Base-by-base conservation (phyloP, 192 early-diverging fungal species). In the Backusella australiensis region DNA sequence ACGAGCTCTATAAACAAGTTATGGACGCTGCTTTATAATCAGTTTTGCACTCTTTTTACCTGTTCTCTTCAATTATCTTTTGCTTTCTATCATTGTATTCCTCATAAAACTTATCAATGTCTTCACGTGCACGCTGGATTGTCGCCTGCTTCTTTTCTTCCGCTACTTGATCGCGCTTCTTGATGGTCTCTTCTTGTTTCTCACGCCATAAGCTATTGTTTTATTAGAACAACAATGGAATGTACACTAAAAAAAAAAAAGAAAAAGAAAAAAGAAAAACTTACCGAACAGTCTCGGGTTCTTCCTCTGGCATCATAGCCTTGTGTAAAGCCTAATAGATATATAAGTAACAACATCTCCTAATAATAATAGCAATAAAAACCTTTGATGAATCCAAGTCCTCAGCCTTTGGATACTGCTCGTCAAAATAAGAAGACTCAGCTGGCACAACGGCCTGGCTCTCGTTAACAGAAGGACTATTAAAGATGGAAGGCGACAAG, bases 71-170 rank as follows among this genome's bases (percentile, higher is more conserved):
- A 35, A 93, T 88, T 0, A 90, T 84, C 49, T 85, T 86, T 41
- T 90, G 86, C 74, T 89, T 90, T 82, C 88, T 92, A 77, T 90
- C 89, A 65, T 94, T 94, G 56, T 94, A 94, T 71, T 93, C 93
- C 65, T 90, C 91, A 75, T 94, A 94, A 79, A 93, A 94, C 75
- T 86, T 85, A 77, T 94, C 93, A 76, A 94, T 89, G 21, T 87
- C 85, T 42, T 88, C 86, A 49, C 85, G 84, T 21, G 93, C 93
- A 71, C 86, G 82, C 14, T 84, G 73, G 6, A 93, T 83, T 1
- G 89, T 89, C 70, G 89, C 88, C 68, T 85, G 84, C 63, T 90
- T 89, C 66, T 85, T 88, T 0, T 69, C 71, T 46, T 85, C 78
- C 14, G 89, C 84, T 21, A 67, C 74, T 32, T 81, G 82, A 78